phyloP scores from a whole-genome alignment of 345 rosid genomes.

The Pistacia vera region DNA sequence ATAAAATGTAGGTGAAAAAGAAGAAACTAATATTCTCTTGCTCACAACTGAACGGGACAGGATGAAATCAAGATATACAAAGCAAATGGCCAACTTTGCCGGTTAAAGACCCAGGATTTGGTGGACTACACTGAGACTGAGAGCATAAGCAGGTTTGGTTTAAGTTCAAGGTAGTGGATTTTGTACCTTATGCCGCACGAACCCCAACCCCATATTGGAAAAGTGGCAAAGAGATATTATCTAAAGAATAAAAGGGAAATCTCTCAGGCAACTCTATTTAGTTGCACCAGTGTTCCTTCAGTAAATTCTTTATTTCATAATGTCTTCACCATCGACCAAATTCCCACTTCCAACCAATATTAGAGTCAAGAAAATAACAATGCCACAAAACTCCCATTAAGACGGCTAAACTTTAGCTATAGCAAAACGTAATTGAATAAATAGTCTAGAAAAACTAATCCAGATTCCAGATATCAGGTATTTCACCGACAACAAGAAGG shows the following conservation, averaged over 20 bases:
- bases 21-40: background rate
- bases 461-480: background rate
- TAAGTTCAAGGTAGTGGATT: background rate
- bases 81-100: background rate
- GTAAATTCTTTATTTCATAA: background rate
- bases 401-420: too few species aligned
- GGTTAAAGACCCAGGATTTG: background rate
- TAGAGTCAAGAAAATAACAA: too few species aligned
- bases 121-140: background rate
- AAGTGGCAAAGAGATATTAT: background rate
- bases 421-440: background rate
- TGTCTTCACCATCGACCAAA: background rate
- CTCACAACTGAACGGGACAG: background rate
- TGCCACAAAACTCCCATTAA: too few species aligned
- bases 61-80: constrained; percentile 1
- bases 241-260: too few species aligned
- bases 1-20: background rate
- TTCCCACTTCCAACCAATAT: background rate
- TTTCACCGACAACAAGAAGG: background rate
- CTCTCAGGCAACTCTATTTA: too few species aligned
- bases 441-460: background rate
- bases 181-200: background rate
- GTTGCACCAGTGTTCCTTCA: background rate
- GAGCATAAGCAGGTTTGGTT: background rate
- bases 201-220: background rate